phyloP scores from a whole-genome alignment of 495 filamentous ascomycete species.

The Trichoderma parareesei region DNA sequence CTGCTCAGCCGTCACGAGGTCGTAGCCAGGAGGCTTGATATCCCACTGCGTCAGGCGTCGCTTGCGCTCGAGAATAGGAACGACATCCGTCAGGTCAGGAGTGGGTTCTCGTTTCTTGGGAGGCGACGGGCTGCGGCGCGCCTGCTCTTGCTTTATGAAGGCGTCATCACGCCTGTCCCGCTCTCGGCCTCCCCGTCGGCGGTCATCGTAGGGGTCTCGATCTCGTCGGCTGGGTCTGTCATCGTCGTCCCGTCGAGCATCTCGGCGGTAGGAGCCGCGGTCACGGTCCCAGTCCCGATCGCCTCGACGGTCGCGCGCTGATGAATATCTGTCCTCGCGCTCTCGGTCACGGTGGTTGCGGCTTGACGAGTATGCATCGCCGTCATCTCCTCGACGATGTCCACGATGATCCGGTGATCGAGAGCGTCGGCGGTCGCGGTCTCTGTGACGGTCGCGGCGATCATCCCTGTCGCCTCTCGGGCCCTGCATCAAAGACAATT shows the following conservation, averaged over 20 bases:
- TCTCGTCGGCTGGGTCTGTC: conserved; percentile 33
- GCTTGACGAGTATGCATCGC: conserved; percentile 83
- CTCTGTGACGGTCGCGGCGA: conserved; percentile 44
- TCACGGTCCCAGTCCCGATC: conserved; percentile 68
- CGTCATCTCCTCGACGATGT: conserved; percentile 49
- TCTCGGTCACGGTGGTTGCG: conserved; percentile 85
- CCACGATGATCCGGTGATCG: conserved; percentile 62
- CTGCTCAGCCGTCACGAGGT: conserved; percentile 97
- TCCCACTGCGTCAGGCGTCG: conserved; percentile 97
- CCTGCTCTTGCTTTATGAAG: conserved; percentile 52
- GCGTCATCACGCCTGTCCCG: conserved; percentile 24
- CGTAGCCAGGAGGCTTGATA: conserved; percentile 96
- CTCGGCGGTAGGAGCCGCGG: conserved; percentile 48
- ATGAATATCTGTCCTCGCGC: conserved; percentile 74
- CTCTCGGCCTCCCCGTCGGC: conserved; percentile 45
- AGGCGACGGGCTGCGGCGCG: conserved; percentile 70
- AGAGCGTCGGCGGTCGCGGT: conserved; percentile 60
- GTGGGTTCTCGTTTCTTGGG: conserved; percentile 90
- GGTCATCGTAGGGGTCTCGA: conserved; percentile 39
- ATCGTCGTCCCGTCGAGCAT: conserved; percentile 28
- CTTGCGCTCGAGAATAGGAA: conserved; percentile 71
- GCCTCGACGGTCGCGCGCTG: conserved; percentile 49
- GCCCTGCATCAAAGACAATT: neutral
- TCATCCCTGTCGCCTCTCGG: conserved; percentile 44
- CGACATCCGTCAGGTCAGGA: conserved; percentile 82